Percentiles rank a stretch among this genome's conserved stretches.
phyloP scores from a whole-genome alignment of 495 filamentous ascomycete genomes.

The Clohesyomyces aquaticus region DNA sequence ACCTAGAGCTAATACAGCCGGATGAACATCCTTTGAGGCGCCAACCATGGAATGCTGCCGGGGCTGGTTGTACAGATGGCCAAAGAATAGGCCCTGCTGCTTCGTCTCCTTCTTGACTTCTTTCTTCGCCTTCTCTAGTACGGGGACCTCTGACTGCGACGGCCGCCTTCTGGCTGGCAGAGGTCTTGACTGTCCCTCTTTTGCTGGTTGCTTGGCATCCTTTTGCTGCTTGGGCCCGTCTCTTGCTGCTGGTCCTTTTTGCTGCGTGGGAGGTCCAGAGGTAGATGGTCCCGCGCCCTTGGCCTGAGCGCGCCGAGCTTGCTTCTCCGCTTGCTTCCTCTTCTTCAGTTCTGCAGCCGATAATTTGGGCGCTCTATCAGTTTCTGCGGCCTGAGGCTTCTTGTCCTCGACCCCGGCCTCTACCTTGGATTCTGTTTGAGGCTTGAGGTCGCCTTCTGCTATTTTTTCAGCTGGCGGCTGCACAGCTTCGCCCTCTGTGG shows the following conservation, averaged over 20 bases:
- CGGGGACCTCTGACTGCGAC: constrained; percentile 52
- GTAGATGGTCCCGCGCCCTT: constrained; percentile 58
- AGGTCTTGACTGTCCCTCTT: constrained; percentile 36
- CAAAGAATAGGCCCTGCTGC: constrained; percentile 72
- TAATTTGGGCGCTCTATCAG: constrained; percentile 18
- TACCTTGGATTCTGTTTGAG: too few species aligned
- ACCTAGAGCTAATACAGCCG: constrained; percentile 80
- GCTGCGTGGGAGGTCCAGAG: constrained; percentile 40
- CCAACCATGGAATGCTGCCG: constrained; percentile 71
- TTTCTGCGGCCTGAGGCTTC: constrained; percentile 9
- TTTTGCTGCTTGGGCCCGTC: constrained; percentile 32
- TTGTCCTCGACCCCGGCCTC: constrained; percentile 11
- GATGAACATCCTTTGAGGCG: constrained; percentile 87
- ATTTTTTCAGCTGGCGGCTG: constrained; percentile 14
- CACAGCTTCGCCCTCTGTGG: constrained; percentile 10
- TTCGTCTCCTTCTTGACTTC: constrained; percentile 60
- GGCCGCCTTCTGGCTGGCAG: constrained; percentile 47
- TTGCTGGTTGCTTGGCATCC: constrained; percentile 56
- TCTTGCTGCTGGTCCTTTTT: constrained; percentile 14
- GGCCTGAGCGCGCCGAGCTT: constrained; percentile 67
- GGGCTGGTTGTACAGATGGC: constrained; percentile 78
- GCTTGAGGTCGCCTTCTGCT: too few species aligned
- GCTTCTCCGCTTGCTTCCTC: constrained; percentile 43
- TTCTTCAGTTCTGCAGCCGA: constrained; percentile 42
- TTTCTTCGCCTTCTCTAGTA: constrained; percentile 37